Base-by-base conservation (phyloP, 1,284 basidiomycete species). In the Irpex sp. region DNA sequence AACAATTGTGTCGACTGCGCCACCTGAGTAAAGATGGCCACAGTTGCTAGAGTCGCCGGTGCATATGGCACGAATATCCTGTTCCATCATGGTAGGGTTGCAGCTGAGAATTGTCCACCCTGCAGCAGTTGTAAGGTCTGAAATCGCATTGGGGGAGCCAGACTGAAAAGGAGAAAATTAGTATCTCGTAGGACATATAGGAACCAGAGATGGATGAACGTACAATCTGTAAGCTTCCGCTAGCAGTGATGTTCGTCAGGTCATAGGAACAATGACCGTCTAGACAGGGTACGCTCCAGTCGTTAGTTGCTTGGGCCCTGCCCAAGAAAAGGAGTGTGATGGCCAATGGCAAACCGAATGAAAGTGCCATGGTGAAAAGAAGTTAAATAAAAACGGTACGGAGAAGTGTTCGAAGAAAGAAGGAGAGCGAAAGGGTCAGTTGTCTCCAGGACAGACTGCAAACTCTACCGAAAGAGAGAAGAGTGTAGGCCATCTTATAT, bases 91-190 rank as follows among this genome's bases (percentile, higher is more conserved):
- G 66, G 82, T 79, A 2, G 84, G 72, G 64, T 85, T 80, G 74
- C 89, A 90, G 67, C 78, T 81, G 60, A 88, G 72, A 67, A 90
- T 87, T 22, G 82, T 78, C 88, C 89, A 90, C 62, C 88, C 88
- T 13, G 86, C 87, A 6, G 87, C 87, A 7, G 77, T 66, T 0
- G 89, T 89, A 68, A 90, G 85, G 74, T 90, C 89, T 4, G 87
- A 85, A 58, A 90, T 86, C 4, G 86, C 80, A 38, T 76, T 76
- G 1, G 80, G 67, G 1, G 84, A 77, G 6, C 88, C 88, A 13
- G 70, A 45, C 71, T 76, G 32, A 18, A 22, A 4, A 22, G 60
- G 10, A 68, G 60, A 65, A 32, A n/a, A 38, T 42, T 4, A 32
- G 18, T 24, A 65, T 13, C 63, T 65, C 24, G n/a, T 44, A 66